Base-by-base conservation (phyloP, 2,329 filamentous ascomycete species). In the Fusarium sp. region DNA sequence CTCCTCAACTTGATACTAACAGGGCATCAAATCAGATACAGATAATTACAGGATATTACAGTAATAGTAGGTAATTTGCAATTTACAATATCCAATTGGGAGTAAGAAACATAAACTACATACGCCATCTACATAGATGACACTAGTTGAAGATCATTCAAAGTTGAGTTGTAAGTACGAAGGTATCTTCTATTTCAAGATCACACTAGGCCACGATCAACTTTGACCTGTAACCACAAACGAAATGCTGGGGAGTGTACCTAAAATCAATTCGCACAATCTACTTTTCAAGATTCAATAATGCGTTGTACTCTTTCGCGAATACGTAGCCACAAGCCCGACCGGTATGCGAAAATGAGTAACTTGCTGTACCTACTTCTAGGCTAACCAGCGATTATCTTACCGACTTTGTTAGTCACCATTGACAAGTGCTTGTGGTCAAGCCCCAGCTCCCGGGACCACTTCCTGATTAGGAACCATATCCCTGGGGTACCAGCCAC, bases 401-500 rank as follows among this genome's bases (percentile, higher is more conserved):
- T 59, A 59, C 57, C 57, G 57, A 59, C 57, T 59, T 56, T 59
- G 42, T 59, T 59, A 59, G 57, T 59, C 41, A 59, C n/a, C 40
- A 37, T 54, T 54, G 47, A 66, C 63, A 59, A 60, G 37, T 43
- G 27, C 28, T 45, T 23, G 25, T 40, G 40, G 18, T 27, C 59
- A 55, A 51, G 25, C 40, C 32, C 48, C 34, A 53, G 27, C 28
- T 37, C 37, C 68, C 41, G 63, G n/a, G 30, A 13, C 18, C 55
- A 68, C 51, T 71, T 37, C 68, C 68, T 25, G 27, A 71, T 57
- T 28, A 16, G 55, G 68, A 27, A 13, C 32, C 14, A 42, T 41
- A 43, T 45, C 50, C 58, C 51, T 57, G 57, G 20, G 11, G 40
- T 25, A 46, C 63, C 50, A 70, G 67, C 68, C 63, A 70, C 63